A percentile compares a stretch with the other conserved stretches of the same genome.
These are phyloP conservation scores for Parietaria judaica DNA, from an alignment of 306 rosid genomes.

Conservation along the genomic window DNA sequence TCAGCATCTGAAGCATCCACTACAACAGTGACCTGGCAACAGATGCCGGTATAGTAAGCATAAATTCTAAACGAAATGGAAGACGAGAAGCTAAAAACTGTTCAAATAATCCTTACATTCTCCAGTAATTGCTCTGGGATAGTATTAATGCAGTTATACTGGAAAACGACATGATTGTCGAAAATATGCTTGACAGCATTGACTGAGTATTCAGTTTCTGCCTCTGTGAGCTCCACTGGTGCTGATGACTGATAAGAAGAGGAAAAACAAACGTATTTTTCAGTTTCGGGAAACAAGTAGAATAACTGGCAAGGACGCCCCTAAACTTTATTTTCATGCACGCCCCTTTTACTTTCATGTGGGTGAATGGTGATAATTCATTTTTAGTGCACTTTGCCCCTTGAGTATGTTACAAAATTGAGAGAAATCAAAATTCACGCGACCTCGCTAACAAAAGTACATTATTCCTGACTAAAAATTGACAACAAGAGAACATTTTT, in stretches of 20 bases:
- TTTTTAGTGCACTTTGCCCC: too few relatives aligned
- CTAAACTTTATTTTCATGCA: neutral
- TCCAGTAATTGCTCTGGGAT: constrained; percentile 93
- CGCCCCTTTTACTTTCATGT: too few relatives aligned
- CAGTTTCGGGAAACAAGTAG: neutral
- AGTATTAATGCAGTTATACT: constrained; percentile 94
- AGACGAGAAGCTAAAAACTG: constrained; percentile 5
- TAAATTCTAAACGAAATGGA: constrained; percentile 13
- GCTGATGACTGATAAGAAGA: constrained; percentile 67
- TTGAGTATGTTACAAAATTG: too few relatives aligned
- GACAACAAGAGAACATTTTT: too few relatives aligned
- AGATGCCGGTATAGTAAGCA: constrained; percentile 15
- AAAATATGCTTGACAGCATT: constrained; percentile 92
- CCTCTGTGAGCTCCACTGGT: constrained; percentile 96
- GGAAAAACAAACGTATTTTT: constrained; percentile 8
- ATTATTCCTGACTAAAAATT: too few relatives aligned
- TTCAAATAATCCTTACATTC: constrained; percentile 40
- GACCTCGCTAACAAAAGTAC: too few relatives aligned
- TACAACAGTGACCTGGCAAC: constrained; percentile 60
- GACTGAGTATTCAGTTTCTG: constrained; percentile 94
- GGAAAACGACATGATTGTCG: constrained; percentile 83
- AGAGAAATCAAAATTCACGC: too few relatives aligned
- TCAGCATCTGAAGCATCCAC: constrained; percentile 94
- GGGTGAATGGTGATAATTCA: too few relatives aligned
- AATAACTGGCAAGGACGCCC: neutral